These are phyloP conservation scores for Elaeis guineensis DNA, from an alignment of 176 grass and related monocot genomes.

Conservation along the genomic window DNA sequence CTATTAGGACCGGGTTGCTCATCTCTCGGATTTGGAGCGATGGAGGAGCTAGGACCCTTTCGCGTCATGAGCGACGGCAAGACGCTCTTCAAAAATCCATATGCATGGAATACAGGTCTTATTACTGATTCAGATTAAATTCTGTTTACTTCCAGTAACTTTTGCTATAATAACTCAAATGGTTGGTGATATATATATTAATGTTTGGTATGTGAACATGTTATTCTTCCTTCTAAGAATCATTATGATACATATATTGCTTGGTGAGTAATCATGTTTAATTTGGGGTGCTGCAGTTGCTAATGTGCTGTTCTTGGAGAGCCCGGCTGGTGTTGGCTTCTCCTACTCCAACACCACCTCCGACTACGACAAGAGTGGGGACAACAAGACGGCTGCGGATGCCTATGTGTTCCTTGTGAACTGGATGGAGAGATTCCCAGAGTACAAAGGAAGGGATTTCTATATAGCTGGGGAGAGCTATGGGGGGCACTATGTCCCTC, in stretches of 20 bases:
- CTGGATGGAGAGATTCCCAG: conserved; percentile 72
- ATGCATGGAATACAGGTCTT: conserved; percentile 67
- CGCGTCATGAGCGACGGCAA: conserved; percentile 78
- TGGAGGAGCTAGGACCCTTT: conserved; percentile 92
- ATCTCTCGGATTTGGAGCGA: conserved; percentile 78
- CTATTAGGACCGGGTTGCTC: conserved; percentile 63
- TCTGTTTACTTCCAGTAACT: no score
- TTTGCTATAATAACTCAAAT: no score
- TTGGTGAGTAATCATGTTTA: neutral
- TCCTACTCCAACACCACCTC: conserved; percentile 92
- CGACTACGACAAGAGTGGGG: conserved; percentile 54
- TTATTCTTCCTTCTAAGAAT: no score
- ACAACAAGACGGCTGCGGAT: conserved; percentile 52
- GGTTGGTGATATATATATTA: no score
- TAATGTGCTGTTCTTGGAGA: conserved; percentile 91
- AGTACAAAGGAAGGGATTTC: conserved; percentile 78
- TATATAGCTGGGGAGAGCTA: conserved; percentile 86
- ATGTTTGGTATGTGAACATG: no score
- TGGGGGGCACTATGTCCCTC: conserved; percentile 80
- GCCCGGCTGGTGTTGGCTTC: conserved; percentile 81
- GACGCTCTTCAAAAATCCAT: conserved; percentile 68
- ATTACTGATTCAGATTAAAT: neutral
- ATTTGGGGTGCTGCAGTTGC: conserved; percentile 23
- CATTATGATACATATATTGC: neutral
- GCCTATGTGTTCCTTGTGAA: conserved; percentile 46